Evolutionary conservation across 2,329 filamentous ascomycete genomes (phyloP).

Genomic region (Metarhizium anisopliae): DNA sequence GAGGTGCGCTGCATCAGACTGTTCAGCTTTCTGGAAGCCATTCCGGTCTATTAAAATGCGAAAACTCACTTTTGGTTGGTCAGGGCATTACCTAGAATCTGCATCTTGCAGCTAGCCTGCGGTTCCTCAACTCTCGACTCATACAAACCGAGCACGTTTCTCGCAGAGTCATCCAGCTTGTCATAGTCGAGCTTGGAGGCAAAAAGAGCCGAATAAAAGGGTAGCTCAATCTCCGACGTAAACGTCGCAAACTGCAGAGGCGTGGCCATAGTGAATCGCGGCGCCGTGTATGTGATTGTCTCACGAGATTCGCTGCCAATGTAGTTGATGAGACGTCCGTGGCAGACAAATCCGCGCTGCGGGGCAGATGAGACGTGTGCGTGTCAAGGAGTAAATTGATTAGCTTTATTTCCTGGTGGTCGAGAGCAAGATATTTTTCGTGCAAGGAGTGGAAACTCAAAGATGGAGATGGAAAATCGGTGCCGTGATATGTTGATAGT

Average conservation of each 20-base stretch:
- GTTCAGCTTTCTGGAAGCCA: neutral
- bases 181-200: conserved; percentile 93
- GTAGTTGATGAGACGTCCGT: neutral
- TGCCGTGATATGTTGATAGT: neutral
- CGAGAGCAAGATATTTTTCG: too few relatives aligned
- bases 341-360: neutral
- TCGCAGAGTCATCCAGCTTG: conserved; percentile 88
- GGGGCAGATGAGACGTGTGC: neutral
- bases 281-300: neutral
- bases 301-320: neutral
- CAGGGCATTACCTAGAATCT: conserved; percentile 79
- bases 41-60: neutral
- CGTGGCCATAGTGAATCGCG: conserved; percentile 36
- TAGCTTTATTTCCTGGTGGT: neutral
- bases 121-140: conserved; percentile 69
- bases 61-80: conserved; percentile 67
- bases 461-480: neutral
- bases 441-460: neutral
- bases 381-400: neutral
- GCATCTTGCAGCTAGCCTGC: conserved; percentile 76
- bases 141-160: conserved; percentile 79
- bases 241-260: conserved; percentile 72
- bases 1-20: conserved; percentile 46
- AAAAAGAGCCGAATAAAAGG: conserved; percentile 91
- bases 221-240: conserved; percentile 86